A percentile compares a stretch with the other conserved stretches of the same genome.
These are phyloP conservation scores for Prunus mume DNA, from an alignment of 306 rosid species.

Conservation along the genomic window DNA sequence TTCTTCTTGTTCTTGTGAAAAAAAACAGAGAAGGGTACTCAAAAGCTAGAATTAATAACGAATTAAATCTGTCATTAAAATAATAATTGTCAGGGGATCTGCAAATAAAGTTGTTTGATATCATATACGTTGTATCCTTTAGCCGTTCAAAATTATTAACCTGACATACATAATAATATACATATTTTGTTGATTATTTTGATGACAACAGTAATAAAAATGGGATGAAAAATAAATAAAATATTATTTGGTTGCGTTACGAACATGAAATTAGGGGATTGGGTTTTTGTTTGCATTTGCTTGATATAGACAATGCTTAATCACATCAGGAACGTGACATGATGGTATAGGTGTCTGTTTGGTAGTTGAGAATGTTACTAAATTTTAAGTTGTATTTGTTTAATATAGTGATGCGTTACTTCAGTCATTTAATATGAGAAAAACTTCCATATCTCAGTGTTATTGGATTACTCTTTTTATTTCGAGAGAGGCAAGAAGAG, in stretches of 20 bases:
- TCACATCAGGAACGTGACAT: neutral
- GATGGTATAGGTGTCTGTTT: neutral
- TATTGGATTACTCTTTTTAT: too few species aligned
- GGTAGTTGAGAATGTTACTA: neutral
- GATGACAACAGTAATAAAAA: neutral
- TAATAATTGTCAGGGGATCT: conserved; percentile 8
- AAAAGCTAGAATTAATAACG: too few species aligned
- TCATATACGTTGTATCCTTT: neutral
- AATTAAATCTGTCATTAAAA: neutral
- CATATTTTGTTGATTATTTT: neutral
- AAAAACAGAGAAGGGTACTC: neutral
- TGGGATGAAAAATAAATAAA: neutral
- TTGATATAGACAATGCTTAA: neutral
- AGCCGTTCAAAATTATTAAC: neutral
- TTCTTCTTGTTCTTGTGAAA: neutral
- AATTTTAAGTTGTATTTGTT: neutral
- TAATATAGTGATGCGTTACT: neutral
- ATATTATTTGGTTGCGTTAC: neutral
- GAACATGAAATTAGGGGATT: neutral
- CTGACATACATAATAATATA: neutral
- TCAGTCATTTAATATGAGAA: neutral
- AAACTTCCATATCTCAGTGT: too few species aligned
- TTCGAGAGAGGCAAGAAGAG: too few species aligned
- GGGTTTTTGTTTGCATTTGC: neutral
- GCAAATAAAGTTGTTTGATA: neutral